Evolutionary conservation across 2,329 filamentous ascomycete species (phyloP).

Genomic region (Dichotomopilus funicola): DNA sequence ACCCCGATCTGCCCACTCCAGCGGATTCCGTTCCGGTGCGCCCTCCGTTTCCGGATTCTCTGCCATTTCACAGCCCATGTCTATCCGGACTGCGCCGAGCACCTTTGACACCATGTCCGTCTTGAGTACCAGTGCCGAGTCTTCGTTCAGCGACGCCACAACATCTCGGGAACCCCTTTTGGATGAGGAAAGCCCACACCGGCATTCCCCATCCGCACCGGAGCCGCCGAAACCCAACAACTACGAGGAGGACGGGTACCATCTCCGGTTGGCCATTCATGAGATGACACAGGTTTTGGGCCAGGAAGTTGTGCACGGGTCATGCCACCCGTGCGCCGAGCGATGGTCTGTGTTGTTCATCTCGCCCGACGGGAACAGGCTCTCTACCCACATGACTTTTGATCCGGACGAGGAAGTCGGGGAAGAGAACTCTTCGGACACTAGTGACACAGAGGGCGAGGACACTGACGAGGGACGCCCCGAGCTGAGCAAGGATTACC

Average conservation of each 20-base stretch:
- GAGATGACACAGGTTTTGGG: constrained; percentile 65
- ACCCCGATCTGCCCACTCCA: constrained; percentile 56
- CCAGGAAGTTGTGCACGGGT: constrained; percentile 56
- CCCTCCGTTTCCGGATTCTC: constrained; percentile 64
- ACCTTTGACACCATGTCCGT: constrained; percentile 63
- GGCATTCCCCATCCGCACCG: constrained; percentile 49
- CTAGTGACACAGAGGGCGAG: constrained; percentile 57
- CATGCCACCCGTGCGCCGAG: constrained; percentile 73
- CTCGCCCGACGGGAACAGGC: constrained; percentile 60
- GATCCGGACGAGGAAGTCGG: constrained; percentile 60
- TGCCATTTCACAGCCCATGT: constrained; percentile 61
- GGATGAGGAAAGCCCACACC: constrained; percentile 49
- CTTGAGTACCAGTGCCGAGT: constrained; percentile 66
- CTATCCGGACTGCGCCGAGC: constrained; percentile 49
- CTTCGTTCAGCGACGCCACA: constrained; percentile 62
- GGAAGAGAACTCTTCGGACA: constrained; percentile 52
- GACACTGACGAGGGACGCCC: constrained; percentile 47
- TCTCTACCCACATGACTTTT: constrained; percentile 68
- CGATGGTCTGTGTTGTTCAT: constrained; percentile 79
- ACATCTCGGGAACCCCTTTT: constrained; percentile 59
- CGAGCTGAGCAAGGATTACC: constrained; percentile 71
- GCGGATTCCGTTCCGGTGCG: constrained; percentile 57
- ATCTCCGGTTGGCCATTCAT: constrained; percentile 60
- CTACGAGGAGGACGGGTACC: constrained; percentile 59
- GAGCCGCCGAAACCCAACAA: constrained; percentile 40